Conservation (phyloP, 2,329 filamentous ascomycete genomes). For the Pyricularia grisea region DNA sequence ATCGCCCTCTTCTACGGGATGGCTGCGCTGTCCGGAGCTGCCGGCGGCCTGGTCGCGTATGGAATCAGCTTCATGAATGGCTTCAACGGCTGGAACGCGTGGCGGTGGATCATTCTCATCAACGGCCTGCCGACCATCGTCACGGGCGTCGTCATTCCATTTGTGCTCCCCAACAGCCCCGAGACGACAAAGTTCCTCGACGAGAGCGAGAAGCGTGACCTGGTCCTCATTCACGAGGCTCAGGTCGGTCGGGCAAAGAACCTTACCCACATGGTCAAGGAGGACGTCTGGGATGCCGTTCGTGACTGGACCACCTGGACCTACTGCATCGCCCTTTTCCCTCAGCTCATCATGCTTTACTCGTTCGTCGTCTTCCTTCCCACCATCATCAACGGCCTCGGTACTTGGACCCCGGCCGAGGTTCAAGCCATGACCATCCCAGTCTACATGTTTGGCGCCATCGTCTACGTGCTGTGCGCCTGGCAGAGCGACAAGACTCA, state of each 20-base stretch:
- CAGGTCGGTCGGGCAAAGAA: conserved; percentile 4
- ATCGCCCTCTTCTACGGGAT: conserved; percentile 62
- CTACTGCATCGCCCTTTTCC: conserved; percentile 52
- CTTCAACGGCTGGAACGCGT: conserved; percentile 41
- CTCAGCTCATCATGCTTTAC: conserved; percentile 48
- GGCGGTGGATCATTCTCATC: conserved; percentile 55
- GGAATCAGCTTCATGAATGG: conserved; percentile 51
- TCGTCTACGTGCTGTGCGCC: conserved; percentile 40
- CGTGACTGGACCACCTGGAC: conserved; percentile 34
- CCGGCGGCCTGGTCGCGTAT: conserved; percentile 43
- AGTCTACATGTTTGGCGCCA: conserved; percentile 50
- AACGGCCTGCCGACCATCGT: conserved; percentile 48
- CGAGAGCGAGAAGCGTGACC: conserved; percentile 34
- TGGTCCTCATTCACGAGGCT: conserved; percentile 10
- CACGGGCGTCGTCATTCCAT: conserved; percentile 39
- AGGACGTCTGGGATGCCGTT: conserved; percentile 31
- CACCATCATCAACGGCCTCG: conserved; percentile 51
- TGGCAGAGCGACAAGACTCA: conserved; percentile 51
- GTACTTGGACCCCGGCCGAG: conserved; percentile 41
- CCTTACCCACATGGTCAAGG: conserved; percentile 1
- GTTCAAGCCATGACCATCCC: conserved; percentile 56
- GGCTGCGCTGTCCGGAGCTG: conserved; percentile 51
- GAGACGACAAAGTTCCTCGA: conserved; percentile 44
- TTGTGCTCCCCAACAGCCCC: conserved; percentile 46
- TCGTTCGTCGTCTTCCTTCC: conserved; percentile 59